Conservation (phyloP, 2,329 filamentous ascomycete species). For the Kalmusia sp. region DNA sequence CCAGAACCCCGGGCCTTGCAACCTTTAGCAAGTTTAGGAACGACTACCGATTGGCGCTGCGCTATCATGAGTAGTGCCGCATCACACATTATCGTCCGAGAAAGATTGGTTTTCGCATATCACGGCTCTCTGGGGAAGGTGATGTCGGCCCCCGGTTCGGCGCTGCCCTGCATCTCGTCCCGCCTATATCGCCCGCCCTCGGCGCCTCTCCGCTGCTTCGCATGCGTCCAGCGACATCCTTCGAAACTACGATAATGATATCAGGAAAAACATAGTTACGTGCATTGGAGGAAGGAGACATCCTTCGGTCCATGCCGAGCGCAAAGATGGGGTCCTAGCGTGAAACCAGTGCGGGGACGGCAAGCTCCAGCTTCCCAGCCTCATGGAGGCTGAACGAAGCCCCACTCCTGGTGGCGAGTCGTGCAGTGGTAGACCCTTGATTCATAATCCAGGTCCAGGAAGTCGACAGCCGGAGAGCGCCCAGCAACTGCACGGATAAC, state of each 20-base stretch:
- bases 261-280: neutral
- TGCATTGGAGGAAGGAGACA: neutral
- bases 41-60: neutral
- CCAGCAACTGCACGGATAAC: neutral
- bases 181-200: too few species aligned
- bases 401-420: slow-evolving; percentile 1
- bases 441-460: neutral
- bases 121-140: neutral
- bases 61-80: neutral
- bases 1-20: neutral
- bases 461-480: neutral
- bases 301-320: neutral
- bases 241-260: neutral
- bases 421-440: neutral
- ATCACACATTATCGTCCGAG: neutral
- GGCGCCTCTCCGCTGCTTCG: too few species aligned
- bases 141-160: neutral
- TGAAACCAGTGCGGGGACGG: neutral
- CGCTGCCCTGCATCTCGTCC: neutral
- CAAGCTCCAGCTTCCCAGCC: too few species aligned
- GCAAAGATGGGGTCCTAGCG: neutral
- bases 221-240: too few species aligned
- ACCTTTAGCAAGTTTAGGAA: neutral
- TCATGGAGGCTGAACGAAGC: neutral
- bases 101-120: neutral